phyloP scores from a whole-genome alignment of 73 alveolate genomes.

The Paramecium sexaurelia region DNA sequence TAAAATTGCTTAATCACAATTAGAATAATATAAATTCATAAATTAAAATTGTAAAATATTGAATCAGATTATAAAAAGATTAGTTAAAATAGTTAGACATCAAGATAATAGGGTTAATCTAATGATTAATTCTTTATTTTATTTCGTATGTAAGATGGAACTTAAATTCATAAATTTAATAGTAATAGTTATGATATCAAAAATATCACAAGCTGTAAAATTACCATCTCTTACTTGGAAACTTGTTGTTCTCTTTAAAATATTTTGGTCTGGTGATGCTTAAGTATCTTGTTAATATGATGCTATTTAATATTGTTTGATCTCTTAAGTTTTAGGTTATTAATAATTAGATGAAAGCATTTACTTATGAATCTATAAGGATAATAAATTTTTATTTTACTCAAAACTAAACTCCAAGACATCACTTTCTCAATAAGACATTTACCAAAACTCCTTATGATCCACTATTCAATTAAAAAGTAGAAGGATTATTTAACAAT shows the following conservation, averaged over 20 bases:
- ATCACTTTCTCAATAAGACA: background rate
- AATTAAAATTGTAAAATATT: no score
- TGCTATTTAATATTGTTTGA: background rate
- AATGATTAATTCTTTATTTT: no score
- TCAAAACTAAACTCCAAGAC: slow-evolving; percentile 49
- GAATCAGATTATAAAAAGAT: no score
- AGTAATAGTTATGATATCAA: background rate
- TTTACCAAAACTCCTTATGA: slow-evolving; percentile 1
- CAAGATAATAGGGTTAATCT: no score
- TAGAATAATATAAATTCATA: no score
- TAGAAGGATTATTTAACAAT: slow-evolving; percentile 5
- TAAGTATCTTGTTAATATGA: background rate
- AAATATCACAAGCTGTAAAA: slow-evolving; percentile 50
- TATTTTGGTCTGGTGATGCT: background rate
- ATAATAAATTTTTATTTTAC: background rate
- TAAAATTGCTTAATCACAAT: no score
- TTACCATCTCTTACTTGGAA: slow-evolving; percentile 40
- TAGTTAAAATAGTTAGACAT: no score
- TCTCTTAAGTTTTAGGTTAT: background rate
- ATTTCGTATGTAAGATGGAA: no score
- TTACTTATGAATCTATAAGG: background rate
- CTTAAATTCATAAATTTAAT: no score
- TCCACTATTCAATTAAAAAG: slow-evolving; percentile 25
- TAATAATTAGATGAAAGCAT: background rate
- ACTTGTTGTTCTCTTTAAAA: background rate